Conservation (phyloP, 352 stramenopile genomes). For the Phytopythium helicoides region DNA sequence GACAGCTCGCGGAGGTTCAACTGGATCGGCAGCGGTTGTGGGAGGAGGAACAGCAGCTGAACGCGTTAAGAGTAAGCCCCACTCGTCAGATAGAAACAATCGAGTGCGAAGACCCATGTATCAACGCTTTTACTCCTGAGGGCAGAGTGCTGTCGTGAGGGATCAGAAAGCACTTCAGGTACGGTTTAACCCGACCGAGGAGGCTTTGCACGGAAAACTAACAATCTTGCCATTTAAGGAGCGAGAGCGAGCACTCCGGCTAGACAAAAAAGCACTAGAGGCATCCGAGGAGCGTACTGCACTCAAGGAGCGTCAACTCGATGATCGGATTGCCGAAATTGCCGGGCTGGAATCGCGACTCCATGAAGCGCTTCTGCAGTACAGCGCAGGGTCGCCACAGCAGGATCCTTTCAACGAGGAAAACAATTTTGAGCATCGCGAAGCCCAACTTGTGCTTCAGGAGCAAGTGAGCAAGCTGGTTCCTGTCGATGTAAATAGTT, state of each 20-base stretch:
- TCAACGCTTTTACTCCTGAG: not conserved
- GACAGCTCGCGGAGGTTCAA: constrained; percentile 2
- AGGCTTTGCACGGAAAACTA: not conserved
- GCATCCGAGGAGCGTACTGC: constrained; percentile 24
- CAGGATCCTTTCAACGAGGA: not conserved
- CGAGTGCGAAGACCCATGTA: not conserved
- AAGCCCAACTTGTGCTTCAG: constrained; percentile 19
- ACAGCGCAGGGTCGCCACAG: constrained; percentile 1
- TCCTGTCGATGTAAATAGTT: no score
- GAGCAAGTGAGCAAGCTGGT: constrained; percentile 21
- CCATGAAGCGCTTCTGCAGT: constrained; percentile 32
- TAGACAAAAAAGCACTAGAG: constrained; percentile 29
- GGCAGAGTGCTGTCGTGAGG: constrained; percentile 22
- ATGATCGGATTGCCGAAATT: constrained; percentile 38
- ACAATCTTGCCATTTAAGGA: constrained; percentile 13
- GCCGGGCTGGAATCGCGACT: constrained; percentile 38
- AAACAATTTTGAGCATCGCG: constrained; percentile 16
- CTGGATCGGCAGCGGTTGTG: constrained; percentile 24
- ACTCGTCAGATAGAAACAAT: not conserved
- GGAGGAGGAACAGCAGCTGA: constrained; percentile 31
- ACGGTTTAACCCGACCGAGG: no score
- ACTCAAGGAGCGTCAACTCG: constrained; percentile 32
- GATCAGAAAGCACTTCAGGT: constrained; percentile 39
- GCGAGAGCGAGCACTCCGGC: constrained; percentile 29
- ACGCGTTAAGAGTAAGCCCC: constrained; percentile 23